Evolutionary conservation across 2,329 filamentous ascomycete species (phyloP).

Genomic region (Penicillium aurantiogriseum): DNA sequence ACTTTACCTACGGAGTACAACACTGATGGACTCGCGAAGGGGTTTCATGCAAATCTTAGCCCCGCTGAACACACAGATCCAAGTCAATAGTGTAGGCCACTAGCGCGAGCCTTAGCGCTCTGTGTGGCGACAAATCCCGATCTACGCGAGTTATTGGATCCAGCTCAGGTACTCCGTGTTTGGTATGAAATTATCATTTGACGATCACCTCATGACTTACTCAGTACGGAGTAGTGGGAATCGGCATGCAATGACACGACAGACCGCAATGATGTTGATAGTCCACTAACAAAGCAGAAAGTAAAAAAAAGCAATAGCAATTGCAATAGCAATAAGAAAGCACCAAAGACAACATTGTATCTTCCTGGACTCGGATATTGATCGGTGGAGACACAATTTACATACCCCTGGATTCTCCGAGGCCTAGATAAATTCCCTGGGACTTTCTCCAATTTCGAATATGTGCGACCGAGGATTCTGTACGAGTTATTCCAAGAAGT

Average conservation of each 20-base stretch:
- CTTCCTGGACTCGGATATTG: not conserved
- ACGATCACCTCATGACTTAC: not conserved
- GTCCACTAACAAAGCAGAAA: not conserved
- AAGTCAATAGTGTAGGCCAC: constrained; percentile 21
- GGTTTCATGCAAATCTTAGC: constrained; percentile 6
- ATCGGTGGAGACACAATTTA: not conserved
- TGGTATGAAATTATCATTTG: not conserved
- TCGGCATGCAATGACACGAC: not conserved
- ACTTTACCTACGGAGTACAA: not conserved
- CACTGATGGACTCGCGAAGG: not conserved
- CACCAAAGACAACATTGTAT: not conserved
- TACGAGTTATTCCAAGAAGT: not conserved
- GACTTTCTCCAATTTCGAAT: not conserved
- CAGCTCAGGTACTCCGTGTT: not conserved
- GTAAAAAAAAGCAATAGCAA: not conserved
- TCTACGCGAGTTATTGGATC: not conserved
- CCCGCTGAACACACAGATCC: constrained; percentile 1
- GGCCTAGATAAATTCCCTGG: not conserved
- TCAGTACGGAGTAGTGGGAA: not conserved
- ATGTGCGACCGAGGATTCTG: not conserved
- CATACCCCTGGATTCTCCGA: constrained; percentile 9
- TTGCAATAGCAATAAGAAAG: not conserved
- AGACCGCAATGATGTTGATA: not conserved
- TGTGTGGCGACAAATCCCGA: not conserved
- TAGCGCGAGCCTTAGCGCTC: constrained; percentile 12